Base-by-base conservation (phyloP, 768 basidiomycete genomes). In the Grammothele lineata region DNA sequence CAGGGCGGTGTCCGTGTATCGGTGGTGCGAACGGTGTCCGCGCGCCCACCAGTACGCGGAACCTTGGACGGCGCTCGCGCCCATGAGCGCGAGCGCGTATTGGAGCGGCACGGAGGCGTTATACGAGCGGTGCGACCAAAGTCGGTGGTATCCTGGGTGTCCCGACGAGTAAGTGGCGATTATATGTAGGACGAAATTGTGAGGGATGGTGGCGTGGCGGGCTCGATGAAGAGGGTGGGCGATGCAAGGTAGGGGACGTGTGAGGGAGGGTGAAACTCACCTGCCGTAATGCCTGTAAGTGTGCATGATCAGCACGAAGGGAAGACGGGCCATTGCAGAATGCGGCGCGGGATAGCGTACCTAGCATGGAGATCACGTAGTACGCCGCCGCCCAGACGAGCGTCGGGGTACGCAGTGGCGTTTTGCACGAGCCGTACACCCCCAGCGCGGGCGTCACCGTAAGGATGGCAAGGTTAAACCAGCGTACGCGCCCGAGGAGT, bases 381-480 rank as follows among this genome's bases (percentile, higher is more conserved):
- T 91, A 94, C 15, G 75, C 58, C 22, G 77, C 63, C 15, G 80
- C 68, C 67, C 83, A 93, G 8, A 78, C 41, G 21, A 70, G 58
- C 0, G 92, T 95, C 59, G 74, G 67, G 40, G 58, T 60, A 45
- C 71, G 66, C 34, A 72, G 55, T 40, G 70, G 64, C 8, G 78
- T 78, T 10, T 78, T 72, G 40, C 81, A 57, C 24, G 67, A 47
- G 11, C 92, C 93, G 67, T 84, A 88, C 41, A 83, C 62, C 41
- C 86, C 76, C 46, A 92, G 55, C 9, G 74, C 66, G 8, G 93
- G 92, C 0, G 89, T 87, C 52, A 84, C 50, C 37, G 81, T 77
- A 37, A 93, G 69, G 27, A 87, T 73, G 21, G 71, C 65, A 58
- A 90, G 70, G 57, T 87, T 91, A 71, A 92, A 86, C 87, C 88